phyloP scores from a whole-genome alignment of 108 stramenopile genomes.

The Skeletonema potamos region DNA sequence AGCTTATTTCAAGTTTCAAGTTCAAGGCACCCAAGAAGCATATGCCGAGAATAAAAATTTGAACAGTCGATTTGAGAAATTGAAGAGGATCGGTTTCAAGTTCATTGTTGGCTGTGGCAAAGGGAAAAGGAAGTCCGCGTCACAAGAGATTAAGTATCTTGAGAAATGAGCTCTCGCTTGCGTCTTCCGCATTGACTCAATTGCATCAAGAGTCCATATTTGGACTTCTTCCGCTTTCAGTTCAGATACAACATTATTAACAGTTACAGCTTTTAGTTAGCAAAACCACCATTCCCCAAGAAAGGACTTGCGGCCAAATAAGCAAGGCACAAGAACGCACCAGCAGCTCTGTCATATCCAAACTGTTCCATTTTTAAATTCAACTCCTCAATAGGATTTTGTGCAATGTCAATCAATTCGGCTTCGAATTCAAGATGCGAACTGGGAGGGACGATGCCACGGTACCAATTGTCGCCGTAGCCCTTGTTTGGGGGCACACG shows the following conservation, averaged over 20 bases:
- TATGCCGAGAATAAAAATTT: too few relatives aligned
- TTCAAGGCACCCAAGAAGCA: too few relatives aligned
- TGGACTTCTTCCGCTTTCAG: too few relatives aligned
- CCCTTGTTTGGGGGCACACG: constrained; percentile 42
- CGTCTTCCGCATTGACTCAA: too few relatives aligned
- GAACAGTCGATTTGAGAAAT: too few relatives aligned
- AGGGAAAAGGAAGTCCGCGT: too few relatives aligned
- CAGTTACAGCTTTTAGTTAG: neutral
- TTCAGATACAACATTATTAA: neutral
- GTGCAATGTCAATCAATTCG: constrained; percentile 23
- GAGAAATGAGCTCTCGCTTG: too few relatives aligned
- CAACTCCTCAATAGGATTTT: constrained; percentile 39
- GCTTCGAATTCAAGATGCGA: constrained; percentile 47
- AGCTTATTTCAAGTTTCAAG: too few relatives aligned
- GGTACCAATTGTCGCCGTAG: constrained; percentile 40
- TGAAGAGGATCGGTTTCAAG: too few relatives aligned
- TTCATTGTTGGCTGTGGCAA: too few relatives aligned
- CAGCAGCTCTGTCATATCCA: constrained; percentile 36
- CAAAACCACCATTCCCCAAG: neutral
- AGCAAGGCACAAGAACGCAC: constrained; percentile 27
- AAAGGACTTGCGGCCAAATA: constrained; percentile 41
- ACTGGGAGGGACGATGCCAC: constrained; percentile 42
- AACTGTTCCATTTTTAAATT: constrained; percentile 43
- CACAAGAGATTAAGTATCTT: too few relatives aligned
- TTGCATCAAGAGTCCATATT: too few relatives aligned